Evolutionary conservation across 1,139 yeast genomes (phyloP).

Genomic region (Magnusiomyces sp.): DNA sequence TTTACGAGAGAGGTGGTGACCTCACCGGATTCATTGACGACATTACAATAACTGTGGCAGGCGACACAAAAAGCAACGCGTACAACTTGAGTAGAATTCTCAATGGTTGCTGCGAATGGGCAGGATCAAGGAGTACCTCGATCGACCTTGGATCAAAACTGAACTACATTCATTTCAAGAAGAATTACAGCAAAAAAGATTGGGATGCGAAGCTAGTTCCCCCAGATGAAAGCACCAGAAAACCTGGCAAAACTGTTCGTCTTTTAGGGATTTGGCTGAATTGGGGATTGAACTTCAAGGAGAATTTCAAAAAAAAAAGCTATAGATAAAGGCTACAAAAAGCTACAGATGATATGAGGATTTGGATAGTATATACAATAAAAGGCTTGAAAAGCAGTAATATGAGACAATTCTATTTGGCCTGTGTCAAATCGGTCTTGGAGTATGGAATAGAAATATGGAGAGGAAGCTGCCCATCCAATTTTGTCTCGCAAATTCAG

Average conservation of each 20-base stretch:
- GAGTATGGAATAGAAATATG: not conserved
- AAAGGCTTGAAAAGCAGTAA: no score
- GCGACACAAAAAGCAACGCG: not conserved
- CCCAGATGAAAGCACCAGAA: not conserved
- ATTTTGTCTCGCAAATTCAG: not conserved
- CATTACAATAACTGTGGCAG: not conserved
- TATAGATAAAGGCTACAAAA: not conserved
- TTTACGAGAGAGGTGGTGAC: no score
- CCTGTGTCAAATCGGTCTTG: not conserved
- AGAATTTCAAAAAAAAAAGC: not conserved
- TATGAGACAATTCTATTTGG: not conserved
- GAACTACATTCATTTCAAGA: conserved; percentile 1
- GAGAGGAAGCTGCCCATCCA: not conserved
- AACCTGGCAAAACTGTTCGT: not conserved
- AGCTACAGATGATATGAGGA: not conserved
- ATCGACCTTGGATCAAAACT: conserved; percentile 12
- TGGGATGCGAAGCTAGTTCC: not conserved
- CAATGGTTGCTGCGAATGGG: not conserved
- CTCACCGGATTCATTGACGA: not conserved
- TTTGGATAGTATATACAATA: not conserved
- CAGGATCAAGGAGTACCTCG: not conserved
- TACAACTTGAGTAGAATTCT: not conserved
- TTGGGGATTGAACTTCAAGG: not conserved
- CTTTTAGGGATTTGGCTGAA: not conserved
- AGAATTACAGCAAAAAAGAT: not conserved